Conservation (phyloP, 2,329 filamentous ascomycete genomes). For the Lasiodiplodia hormozganensis region DNA sequence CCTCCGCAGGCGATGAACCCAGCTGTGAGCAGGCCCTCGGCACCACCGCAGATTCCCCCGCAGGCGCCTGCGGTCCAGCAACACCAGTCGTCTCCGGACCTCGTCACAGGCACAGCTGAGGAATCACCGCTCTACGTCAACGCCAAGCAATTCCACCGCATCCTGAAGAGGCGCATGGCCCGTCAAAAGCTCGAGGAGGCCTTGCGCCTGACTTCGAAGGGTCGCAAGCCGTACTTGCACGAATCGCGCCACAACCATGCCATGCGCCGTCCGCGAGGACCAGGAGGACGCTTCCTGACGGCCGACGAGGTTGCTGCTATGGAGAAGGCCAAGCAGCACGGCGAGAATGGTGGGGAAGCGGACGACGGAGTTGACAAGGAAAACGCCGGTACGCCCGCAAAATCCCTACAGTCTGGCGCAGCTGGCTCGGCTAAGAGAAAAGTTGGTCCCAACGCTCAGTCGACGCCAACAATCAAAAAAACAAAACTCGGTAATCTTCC, state of each 20-base stretch:
- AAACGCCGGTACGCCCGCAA: slow-evolving; percentile 38
- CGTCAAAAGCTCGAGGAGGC: slow-evolving; percentile 94
- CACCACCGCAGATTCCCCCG: slow-evolving; percentile 55
- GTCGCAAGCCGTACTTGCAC: slow-evolving; percentile 94
- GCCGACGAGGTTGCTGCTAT: slow-evolving; percentile 94
- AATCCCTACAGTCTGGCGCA: slow-evolving; percentile 27
- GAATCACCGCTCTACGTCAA: slow-evolving; percentile 98
- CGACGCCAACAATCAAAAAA: slow-evolving; percentile 54
- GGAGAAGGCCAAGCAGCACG: slow-evolving; percentile 63
- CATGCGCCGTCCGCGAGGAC: slow-evolving; percentile 92
- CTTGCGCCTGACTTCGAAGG: slow-evolving; percentile 89
- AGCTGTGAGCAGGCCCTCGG: slow-evolving; percentile 56
- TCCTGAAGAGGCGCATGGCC: slow-evolving; percentile 90
- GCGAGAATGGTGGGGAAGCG: slow-evolving; percentile 35
- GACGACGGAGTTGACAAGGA: slow-evolving; percentile 49
- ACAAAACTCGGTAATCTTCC: slow-evolving; percentile 51
- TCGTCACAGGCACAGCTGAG: slow-evolving; percentile 74
- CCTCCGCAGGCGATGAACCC: slow-evolving; percentile 81
- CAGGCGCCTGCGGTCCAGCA: slow-evolving; percentile 70
- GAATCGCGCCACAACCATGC: slow-evolving; percentile 98
- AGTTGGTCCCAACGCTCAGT: slow-evolving; percentile 21
- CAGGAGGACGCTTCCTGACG: slow-evolving; percentile 93
- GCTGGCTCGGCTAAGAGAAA: slow-evolving; percentile 31
- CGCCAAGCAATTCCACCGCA: slow-evolving; percentile 97
- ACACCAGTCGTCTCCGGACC: slow-evolving; percentile 79